These are phyloP conservation scores for Cyberlindnera nakhonratchasimensis DNA, from an alignment of 805 yeast species.

Conservation along the genomic window DNA sequence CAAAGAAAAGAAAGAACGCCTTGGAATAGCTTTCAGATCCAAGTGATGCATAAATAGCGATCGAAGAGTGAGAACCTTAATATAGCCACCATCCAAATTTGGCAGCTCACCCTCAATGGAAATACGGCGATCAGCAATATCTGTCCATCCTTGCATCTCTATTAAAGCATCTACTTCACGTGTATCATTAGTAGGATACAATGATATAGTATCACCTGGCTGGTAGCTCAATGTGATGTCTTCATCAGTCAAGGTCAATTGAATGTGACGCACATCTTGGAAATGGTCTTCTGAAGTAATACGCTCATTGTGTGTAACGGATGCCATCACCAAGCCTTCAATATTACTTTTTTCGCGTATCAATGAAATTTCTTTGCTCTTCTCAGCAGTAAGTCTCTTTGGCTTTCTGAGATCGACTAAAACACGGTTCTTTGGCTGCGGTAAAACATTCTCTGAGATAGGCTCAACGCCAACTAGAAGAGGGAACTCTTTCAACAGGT, in stretches of 20 bases:
- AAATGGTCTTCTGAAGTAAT: constrained; percentile 73
- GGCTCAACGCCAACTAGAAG: constrained; percentile 29
- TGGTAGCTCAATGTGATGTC: constrained; percentile 34
- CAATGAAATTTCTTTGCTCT: constrained; percentile 29
- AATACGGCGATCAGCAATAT: constrained; percentile 60
- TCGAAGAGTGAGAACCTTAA: constrained; percentile 62
- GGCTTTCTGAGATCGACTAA: constrained; percentile 28
- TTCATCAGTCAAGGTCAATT: constrained; percentile 3
- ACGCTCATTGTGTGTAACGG: constrained; percentile 48
- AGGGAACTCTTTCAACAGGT: constrained; percentile 35
- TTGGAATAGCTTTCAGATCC: constrained; percentile 80
- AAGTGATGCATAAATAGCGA: constrained; percentile 72
- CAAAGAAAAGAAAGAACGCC: constrained; percentile 72
- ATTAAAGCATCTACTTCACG: constrained; percentile 62
- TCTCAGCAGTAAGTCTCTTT: constrained; percentile 30
- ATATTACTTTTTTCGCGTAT: constrained; percentile 27
- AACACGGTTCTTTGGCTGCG: constrained; percentile 37
- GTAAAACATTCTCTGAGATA: constrained; percentile 33
- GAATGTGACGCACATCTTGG: constrained; percentile 80
- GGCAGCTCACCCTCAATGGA: constrained; percentile 26
- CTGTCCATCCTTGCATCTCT: constrained; percentile 69
- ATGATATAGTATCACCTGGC: constrained; percentile 80
- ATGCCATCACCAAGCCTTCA: constrained; percentile 35
- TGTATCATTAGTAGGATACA: constrained; percentile 72
- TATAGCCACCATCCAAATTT: constrained; percentile 57